phyloP scores from a whole-genome alignment of 208 protist species.

The Trypanosomatidae sp. region DNA sequence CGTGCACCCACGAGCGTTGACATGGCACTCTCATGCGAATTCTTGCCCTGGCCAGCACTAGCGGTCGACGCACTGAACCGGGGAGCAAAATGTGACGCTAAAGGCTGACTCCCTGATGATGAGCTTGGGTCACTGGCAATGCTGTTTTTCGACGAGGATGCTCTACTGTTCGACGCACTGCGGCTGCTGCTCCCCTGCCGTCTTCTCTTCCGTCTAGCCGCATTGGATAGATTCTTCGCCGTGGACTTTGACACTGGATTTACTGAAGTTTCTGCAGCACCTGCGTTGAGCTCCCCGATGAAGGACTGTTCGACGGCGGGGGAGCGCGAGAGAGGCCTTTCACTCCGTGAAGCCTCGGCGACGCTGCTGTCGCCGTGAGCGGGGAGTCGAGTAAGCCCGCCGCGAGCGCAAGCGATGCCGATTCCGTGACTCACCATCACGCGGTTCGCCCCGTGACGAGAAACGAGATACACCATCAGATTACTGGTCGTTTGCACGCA shows the following conservation, averaged over 20 bases:
- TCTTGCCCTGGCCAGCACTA: not conserved
- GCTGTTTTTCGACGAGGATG: not conserved
- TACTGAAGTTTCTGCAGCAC: not conserved
- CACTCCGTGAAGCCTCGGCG: not conserved
- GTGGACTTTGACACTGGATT: not conserved
- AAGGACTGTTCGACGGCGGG: not conserved
- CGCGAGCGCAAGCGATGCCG: slow-evolving; percentile 30
- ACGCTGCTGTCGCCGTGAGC: no score
- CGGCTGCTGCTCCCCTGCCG: slow-evolving; percentile 5
- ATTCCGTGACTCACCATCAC: slow-evolving; percentile 41
- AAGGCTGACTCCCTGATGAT: not conserved
- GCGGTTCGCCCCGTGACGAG: slow-evolving; percentile 23
- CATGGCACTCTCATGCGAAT: not conserved
- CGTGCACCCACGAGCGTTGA: not conserved
- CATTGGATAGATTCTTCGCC: not conserved
- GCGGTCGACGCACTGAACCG: not conserved
- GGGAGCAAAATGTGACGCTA: not conserved
- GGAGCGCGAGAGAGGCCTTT: not conserved
- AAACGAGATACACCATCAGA: slow-evolving; percentile 75
- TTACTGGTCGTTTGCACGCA: slow-evolving; percentile 66
- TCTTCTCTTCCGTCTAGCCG: not conserved
- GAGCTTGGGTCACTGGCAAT: not conserved
- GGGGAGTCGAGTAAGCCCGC: not conserved
- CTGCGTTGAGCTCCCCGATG: not conserved
- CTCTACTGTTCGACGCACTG: not conserved